These are phyloP conservation scores for Sphaerulina vaccinii DNA, from an alignment of 2,329 filamentous ascomycete genomes.

Conservation along the genomic window DNA sequence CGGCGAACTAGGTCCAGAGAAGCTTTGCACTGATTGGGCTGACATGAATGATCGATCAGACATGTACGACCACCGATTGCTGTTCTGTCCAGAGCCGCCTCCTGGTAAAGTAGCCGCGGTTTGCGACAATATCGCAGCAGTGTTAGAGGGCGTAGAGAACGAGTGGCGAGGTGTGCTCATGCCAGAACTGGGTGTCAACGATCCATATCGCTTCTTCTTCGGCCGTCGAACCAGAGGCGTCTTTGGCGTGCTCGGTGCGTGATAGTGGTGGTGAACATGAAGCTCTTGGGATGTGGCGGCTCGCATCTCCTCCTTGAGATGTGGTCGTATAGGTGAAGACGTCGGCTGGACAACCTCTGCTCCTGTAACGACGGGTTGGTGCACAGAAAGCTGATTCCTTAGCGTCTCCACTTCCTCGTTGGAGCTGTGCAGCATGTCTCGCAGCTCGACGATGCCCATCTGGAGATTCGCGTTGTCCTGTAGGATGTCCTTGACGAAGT, in stretches of 20 bases:
- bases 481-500: slow-evolving; percentile 92
- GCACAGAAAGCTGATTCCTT: slow-evolving; percentile 74
- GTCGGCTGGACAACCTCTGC: slow-evolving; percentile 25
- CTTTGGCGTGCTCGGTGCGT: slow-evolving; percentile 54
- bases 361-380: slow-evolving; percentile 64
- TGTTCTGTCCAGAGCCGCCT: slow-evolving; percentile 38
- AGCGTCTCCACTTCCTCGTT: slow-evolving; percentile 91
- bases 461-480: slow-evolving; percentile 95
- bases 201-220: slow-evolving; percentile 68
- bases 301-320: slow-evolving; percentile 65
- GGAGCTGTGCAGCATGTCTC: slow-evolving; percentile 85
- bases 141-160: slow-evolving; percentile 49
- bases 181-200: slow-evolving; percentile 56
- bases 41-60: slow-evolving; percentile 61
- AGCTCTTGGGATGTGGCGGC: slow-evolving; percentile 71
- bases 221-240: slow-evolving; percentile 46
- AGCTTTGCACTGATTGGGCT: slow-evolving; percentile 62
- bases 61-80: slow-evolving; percentile 65
- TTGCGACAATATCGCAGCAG: slow-evolving; percentile 63
- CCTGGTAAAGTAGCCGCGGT: slow-evolving; percentile 59
- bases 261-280: slow-evolving; percentile 94
- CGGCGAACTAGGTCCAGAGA: slow-evolving; percentile 79
- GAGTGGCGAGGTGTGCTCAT: slow-evolving; percentile 40
- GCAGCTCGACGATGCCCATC: slow-evolving; percentile 83
- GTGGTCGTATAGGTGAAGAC: slow-evolving; percentile 28